Evolutionary conservation across 805 yeast genomes (phyloP).

Genomic region (Candida silvatica): DNA sequence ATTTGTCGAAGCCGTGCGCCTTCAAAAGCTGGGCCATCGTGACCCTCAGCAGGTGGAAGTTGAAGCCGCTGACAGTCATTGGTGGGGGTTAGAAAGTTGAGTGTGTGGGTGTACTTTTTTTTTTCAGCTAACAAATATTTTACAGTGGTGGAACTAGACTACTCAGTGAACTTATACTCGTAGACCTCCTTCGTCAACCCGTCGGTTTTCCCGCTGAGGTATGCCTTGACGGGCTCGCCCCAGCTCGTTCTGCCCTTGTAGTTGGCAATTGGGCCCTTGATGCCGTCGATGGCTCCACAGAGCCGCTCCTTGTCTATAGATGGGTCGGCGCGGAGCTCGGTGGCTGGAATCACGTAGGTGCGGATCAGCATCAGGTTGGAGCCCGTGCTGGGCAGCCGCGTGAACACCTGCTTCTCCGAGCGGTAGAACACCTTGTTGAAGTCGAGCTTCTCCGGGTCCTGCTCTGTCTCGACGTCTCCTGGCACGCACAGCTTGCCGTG

Average conservation of each 20-base stretch:
- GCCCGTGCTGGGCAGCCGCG: conserved; percentile 39
- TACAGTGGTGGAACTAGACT: background rate
- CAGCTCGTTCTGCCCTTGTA: conserved; percentile 61
- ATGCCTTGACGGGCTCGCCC: conserved; percentile 56
- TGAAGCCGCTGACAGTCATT: conserved; percentile 20
- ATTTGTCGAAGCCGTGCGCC: conserved; percentile 77
- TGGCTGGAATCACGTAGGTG: conserved; percentile 49
- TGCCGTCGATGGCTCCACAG: conserved; percentile 53
- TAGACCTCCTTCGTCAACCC: conserved; percentile 23
- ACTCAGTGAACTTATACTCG: conserved; percentile 12
- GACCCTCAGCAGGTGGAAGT: conserved; percentile 22
- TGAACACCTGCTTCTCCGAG: conserved; percentile 50
- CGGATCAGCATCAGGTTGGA: conserved; percentile 44
- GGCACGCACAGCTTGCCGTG: conserved; percentile 43
- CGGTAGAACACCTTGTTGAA: conserved; percentile 45
- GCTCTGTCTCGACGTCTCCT: conserved; percentile 24
- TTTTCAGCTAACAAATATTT: background rate
- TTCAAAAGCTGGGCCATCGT: conserved; percentile 49
- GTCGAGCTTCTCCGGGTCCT: conserved; percentile 27
- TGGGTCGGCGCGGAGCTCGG: conserved; percentile 35
- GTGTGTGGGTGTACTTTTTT: background rate
- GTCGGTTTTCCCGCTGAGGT: conserved; percentile 28
- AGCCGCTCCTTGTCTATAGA: conserved; percentile 31
- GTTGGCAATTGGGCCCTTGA: conserved; percentile 47
- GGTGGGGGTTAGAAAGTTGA: background rate